Conservation (phyloP, 2,329 filamentous ascomycete genomes). For the Neonectria coccinea region DNA sequence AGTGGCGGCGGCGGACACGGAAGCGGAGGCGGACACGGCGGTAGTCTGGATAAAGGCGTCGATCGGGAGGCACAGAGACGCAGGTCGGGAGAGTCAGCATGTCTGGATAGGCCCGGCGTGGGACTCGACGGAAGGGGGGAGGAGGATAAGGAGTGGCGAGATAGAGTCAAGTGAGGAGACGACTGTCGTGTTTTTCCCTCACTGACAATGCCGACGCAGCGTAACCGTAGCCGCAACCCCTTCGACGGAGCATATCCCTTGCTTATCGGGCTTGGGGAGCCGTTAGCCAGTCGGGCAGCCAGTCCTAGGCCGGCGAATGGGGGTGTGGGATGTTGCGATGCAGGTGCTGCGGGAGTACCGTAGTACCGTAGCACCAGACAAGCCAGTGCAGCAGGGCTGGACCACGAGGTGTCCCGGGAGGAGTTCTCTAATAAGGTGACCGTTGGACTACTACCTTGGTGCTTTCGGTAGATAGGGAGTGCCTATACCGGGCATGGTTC, state of each 20-base stretch:
- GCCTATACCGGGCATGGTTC: background rate
- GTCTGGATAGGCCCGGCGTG: background rate
- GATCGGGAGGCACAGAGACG: background rate
- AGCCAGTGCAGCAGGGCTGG: slow-evolving; percentile 9
- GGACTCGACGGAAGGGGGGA: background rate
- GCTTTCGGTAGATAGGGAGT: no score
- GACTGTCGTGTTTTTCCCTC: background rate
- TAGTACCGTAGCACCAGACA: background rate
- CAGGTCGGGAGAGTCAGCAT: slow-evolving; percentile 6
- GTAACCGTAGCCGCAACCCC: slow-evolving; percentile 17
- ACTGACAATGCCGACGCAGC: slow-evolving; percentile 21
- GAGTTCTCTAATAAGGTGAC: slow-evolving; percentile 19
- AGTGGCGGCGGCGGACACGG: background rate
- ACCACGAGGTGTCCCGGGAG: slow-evolving; percentile 7
- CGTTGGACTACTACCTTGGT: slow-evolving; percentile 2
- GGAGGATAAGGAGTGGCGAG: background rate
- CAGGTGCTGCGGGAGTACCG: slow-evolving; percentile 18
- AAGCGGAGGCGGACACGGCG: background rate
- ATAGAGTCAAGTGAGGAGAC: background rate
- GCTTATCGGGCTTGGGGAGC: slow-evolving; percentile 29
- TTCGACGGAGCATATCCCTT: slow-evolving; percentile 27
- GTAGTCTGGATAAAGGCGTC: background rate
- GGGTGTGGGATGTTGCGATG: slow-evolving; percentile 28
- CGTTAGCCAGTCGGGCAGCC: slow-evolving; percentile 3
- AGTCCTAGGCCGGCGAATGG: slow-evolving; percentile 33